These are phyloP conservation scores for Pseudogymnoascus sp. DNA, from an alignment of 2,329 filamentous ascomycete species.

Conservation along the genomic window DNA sequence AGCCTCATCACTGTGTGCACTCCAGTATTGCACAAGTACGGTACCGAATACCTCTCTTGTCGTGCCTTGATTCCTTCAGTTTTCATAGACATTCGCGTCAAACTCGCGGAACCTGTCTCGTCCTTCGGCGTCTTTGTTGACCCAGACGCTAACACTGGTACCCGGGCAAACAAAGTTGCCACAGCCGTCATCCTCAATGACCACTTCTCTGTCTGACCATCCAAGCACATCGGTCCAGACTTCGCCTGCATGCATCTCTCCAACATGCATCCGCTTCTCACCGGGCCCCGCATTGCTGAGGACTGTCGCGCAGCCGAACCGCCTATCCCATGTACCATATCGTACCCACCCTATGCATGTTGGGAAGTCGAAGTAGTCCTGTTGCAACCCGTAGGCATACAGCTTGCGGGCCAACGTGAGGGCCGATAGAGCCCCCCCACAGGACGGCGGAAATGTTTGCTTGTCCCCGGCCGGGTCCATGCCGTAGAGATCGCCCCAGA, in stretches of 20 bases:
- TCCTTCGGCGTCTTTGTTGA: constrained; percentile 46
- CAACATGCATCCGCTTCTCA: constrained; percentile 56
- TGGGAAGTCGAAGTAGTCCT: constrained; percentile 54
- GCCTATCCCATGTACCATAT: constrained; percentile 42
- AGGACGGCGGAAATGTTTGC: constrained; percentile 43
- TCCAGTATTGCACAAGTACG: not conserved
- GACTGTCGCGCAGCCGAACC: constrained; percentile 47
- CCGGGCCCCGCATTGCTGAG: constrained; percentile 45
- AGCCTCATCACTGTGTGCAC: constrained; percentile 1
- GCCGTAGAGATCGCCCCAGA: constrained; percentile 65
- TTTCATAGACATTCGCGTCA: constrained; percentile 19
- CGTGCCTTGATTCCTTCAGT: not conserved
- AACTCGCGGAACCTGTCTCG: constrained; percentile 38
- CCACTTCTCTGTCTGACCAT: constrained; percentile 46
- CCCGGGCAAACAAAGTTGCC: constrained; percentile 49
- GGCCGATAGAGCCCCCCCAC: constrained; percentile 47
- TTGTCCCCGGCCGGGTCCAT: constrained; percentile 41
- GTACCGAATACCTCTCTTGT: not conserved
- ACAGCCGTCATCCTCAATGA: constrained; percentile 52
- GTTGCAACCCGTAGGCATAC: constrained; percentile 59
- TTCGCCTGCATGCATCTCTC: constrained; percentile 49
- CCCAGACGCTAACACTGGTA: constrained; percentile 55
- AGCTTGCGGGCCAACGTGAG: constrained; percentile 56
- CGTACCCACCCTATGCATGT: constrained; percentile 54
- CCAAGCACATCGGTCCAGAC: constrained; percentile 57